Conservation (phyloP, 176 grass and related monocot species). For the Aegilops bicornis region DNA sequence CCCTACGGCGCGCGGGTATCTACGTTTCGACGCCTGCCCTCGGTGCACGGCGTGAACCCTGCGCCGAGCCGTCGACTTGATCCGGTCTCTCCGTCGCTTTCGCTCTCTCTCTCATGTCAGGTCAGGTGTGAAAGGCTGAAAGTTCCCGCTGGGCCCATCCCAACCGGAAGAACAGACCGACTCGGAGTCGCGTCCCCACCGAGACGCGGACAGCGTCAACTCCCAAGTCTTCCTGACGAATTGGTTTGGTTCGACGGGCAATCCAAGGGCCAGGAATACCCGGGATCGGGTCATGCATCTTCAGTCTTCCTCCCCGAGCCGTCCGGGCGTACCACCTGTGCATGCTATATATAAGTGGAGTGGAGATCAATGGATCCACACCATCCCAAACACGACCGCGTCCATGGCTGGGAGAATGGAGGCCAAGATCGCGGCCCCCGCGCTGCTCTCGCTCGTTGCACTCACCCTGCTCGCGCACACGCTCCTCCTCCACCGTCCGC, state of each 20-base stretch:
- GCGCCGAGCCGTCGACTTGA: background rate
- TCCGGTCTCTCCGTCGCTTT: background rate
- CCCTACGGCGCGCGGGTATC: background rate
- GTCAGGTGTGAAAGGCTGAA: background rate
- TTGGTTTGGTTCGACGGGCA: background rate
- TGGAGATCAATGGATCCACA: background rate
- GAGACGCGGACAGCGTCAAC: background rate
- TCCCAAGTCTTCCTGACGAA: background rate
- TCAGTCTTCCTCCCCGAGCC: background rate
- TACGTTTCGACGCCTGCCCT: background rate
- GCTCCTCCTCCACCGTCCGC: background rate
- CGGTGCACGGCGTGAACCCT: background rate
- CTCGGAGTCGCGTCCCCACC: background rate
- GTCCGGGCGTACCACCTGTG: too few relatives aligned
- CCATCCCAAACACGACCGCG: background rate
- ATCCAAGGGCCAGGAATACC: background rate
- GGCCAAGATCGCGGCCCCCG: background rate
- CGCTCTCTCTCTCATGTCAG: background rate
- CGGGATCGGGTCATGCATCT: background rate
- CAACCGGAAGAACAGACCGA: background rate
- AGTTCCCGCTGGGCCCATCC: background rate
- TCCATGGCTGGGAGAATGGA: background rate
- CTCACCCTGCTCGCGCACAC: background rate
- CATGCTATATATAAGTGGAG: background rate
- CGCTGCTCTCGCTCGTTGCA: slow-evolving; percentile 24